These are phyloP conservation scores for Pythium aquatile DNA, from an alignment of 352 stramenopile species.

Conservation along the genomic window DNA sequence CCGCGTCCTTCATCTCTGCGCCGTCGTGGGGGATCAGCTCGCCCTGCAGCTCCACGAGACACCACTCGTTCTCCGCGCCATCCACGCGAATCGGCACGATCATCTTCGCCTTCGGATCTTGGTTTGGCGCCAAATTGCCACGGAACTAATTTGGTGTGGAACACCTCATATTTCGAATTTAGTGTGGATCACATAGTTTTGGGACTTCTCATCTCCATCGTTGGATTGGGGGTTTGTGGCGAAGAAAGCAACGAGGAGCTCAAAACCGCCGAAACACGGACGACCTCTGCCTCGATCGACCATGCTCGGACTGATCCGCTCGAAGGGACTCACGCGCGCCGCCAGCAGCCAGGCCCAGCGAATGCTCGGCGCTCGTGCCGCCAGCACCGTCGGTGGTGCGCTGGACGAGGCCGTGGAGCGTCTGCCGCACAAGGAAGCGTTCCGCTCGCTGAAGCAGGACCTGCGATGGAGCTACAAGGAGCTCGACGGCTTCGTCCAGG, in stretches of 20 bases:
- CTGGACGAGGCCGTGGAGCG: constrained; percentile 75
- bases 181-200: constrained; percentile 24
- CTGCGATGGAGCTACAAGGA: constrained; percentile 86
- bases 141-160: neutral
- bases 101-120: constrained; percentile 33
- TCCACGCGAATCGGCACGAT: constrained; percentile 67
- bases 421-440: constrained; percentile 84
- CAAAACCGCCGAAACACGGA: constrained; percentile 29
- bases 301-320: constrained; percentile 72
- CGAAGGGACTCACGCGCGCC: constrained; percentile 46
- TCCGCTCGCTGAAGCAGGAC: constrained; percentile 82
- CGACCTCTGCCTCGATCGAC: constrained; percentile 1
- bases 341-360: constrained; percentile 24
- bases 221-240: constrained; percentile 38
- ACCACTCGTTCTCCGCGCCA: constrained; percentile 69
- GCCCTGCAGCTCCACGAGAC: constrained; percentile 81
- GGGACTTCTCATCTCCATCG: constrained; percentile 11
- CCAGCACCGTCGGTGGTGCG: constrained; percentile 62
- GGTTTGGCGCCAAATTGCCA: constrained; percentile 25
- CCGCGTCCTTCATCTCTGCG: constrained; percentile 37
- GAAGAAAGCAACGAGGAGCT: constrained; percentile 28
- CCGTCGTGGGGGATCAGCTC: constrained; percentile 51
- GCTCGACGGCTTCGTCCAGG: constrained; percentile 68
- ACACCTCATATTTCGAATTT: neutral
- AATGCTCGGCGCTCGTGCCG: constrained; percentile 37